Evolutionary conservation across 2,329 filamentous ascomycete genomes (phyloP).

Genomic region (Arthrobotrys pseudoclavata): DNA sequence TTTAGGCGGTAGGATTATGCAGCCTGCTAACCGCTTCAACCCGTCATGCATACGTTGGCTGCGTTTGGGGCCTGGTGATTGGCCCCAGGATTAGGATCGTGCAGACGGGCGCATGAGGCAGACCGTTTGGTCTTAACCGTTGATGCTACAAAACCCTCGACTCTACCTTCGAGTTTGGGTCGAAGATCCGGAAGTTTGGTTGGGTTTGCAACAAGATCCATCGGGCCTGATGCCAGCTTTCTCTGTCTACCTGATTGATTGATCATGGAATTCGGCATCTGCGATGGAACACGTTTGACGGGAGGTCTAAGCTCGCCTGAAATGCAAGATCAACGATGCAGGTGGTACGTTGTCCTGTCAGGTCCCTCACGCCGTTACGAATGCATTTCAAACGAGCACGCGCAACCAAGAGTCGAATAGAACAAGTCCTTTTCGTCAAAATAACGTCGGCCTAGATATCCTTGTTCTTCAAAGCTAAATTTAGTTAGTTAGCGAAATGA

Average conservation of each 20-base stretch:
- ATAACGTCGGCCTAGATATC: slow-evolving; percentile 18
- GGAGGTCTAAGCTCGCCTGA: slow-evolving; percentile 52
- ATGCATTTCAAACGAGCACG: slow-evolving; percentile 7
- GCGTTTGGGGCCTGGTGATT: slow-evolving; percentile 44
- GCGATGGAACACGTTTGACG: slow-evolving; percentile 42
- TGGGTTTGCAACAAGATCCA: slow-evolving; percentile 8
- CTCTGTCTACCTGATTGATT: background rate
- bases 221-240: slow-evolving; percentile 45
- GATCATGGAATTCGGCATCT: slow-evolving; percentile 37
- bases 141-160: slow-evolving; percentile 41
- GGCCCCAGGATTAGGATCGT: slow-evolving; percentile 46
- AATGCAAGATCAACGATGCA: slow-evolving; percentile 43
- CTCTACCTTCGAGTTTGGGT: slow-evolving; percentile 41
- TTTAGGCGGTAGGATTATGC: slow-evolving; percentile 56
- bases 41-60: slow-evolving; percentile 47
- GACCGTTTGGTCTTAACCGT: slow-evolving; percentile 46
- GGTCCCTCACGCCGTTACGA: slow-evolving; percentile 42
- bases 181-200: slow-evolving; percentile 39
- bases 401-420: slow-evolving; percentile 8
- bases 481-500: slow-evolving; percentile 14
- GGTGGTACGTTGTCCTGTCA: slow-evolving; percentile 29
- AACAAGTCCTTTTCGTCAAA: slow-evolving; percentile 8
- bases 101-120: slow-evolving; percentile 46
- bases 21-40: slow-evolving; percentile 30
- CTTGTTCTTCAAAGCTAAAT: slow-evolving; percentile 3